Evolutionary conservation across 805 yeast genomes (phyloP).

Genomic region (Metschnikowia gelsemii): DNA sequence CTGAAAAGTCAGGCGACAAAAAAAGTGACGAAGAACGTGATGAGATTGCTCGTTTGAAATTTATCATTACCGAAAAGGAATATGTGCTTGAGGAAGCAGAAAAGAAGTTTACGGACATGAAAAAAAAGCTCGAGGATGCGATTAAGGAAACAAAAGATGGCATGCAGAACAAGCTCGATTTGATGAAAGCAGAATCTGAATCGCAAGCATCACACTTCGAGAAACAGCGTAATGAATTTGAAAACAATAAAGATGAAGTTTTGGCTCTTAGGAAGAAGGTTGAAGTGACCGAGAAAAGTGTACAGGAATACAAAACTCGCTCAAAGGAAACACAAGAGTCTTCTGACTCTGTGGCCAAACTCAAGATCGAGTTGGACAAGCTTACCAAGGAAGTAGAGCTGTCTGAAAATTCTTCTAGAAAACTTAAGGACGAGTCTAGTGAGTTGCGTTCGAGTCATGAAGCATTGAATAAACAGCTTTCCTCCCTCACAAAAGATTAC

Average conservation of each 20-base stretch:
- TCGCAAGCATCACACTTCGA: neutral
- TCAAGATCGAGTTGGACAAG: neutral
- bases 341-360: neutral
- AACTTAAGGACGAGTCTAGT: neutral
- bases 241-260: neutral
- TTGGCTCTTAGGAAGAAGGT: neutral
- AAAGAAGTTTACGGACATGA: slow-evolving; percentile 16
- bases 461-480: neutral
- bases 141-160: slow-evolving; percentile 12
- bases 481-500: slow-evolving; percentile 1
- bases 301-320: neutral
- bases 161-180: slow-evolving; percentile 12
- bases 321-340: neutral
- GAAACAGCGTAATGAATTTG: neutral
- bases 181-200: neutral
- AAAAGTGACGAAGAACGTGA: neutral
- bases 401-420: neutral
- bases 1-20: slow-evolving; percentile 7
- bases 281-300: neutral
- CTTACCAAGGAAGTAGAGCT: slow-evolving; percentile 2
- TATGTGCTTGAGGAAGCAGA: slow-evolving; percentile 14
- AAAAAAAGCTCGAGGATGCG: slow-evolving; percentile 15
- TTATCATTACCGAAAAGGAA: slow-evolving; percentile 10
- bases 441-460: neutral
- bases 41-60: slow-evolving; percentile 5